A percentile compares a stretch with the other conserved stretches of the same genome.
phyloP scores from a whole-genome alignment of 768 basidiomycete species.

The Dioszegia aurantiaca region DNA sequence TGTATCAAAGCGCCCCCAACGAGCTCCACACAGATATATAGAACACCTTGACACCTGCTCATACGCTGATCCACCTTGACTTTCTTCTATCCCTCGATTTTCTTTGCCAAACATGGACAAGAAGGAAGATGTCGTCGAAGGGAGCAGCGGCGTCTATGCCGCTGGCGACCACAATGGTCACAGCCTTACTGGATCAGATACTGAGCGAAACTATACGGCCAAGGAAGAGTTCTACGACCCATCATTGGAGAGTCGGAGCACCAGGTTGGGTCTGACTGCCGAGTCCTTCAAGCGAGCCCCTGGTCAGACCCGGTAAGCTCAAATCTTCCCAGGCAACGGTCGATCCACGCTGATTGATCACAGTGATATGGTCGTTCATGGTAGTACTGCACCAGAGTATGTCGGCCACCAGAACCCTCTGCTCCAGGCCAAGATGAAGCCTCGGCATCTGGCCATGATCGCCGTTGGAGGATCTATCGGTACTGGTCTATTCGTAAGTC shows the following conservation, averaged over 20 bases:
- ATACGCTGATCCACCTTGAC: too few relatives aligned
- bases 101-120: constrained; percentile 3
- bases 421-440: constrained; percentile 52
- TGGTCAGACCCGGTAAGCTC: constrained; percentile 40
- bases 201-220: constrained; percentile 1
- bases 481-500: constrained; percentile 53
- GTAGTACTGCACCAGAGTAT: constrained; percentile 30
- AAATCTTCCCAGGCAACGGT: neutral
- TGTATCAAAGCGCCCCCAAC: too few relatives aligned
- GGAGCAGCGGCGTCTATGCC: constrained; percentile 9
- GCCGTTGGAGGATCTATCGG: constrained; percentile 53
- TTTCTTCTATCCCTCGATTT: too few relatives aligned
- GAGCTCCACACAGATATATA: too few relatives aligned
- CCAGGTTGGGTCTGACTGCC: constrained; percentile 47
- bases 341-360: constrained; percentile 1
- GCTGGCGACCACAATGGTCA: constrained; percentile 4
- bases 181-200: neutral
- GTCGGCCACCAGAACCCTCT: constrained; percentile 37
- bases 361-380: constrained; percentile 27
- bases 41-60: too few relatives aligned
- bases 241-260: constrained; percentile 42
- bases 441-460: constrained; percentile 39
- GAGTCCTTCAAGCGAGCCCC: constrained; percentile 54
- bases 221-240: constrained; percentile 47
- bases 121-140: constrained; percentile 1